Base-by-base conservation (phyloP, 371 early-diverging fungal genomes). In the Funneliformis caledonium region DNA sequence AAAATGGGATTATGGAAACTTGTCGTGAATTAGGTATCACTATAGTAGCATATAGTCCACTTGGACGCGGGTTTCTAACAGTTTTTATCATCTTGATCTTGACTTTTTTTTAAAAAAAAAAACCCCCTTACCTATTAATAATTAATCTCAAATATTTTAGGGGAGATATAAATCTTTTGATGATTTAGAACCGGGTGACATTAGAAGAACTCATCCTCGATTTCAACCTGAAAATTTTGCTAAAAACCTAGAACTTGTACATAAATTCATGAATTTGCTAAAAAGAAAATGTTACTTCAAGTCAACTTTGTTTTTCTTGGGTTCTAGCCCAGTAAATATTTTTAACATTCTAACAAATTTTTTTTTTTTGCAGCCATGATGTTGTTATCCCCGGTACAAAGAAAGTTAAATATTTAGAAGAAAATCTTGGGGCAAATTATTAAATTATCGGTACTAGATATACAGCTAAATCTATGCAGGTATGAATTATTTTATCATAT, bases 171-270 rank as follows among this genome's bases (percentile, higher is more conserved):
- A 26, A 65, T 33, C 65, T 14, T 73, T 85, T 50, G 88, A 88
- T 22, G 90, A 91, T 52, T 76, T 91, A 22, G 83, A 81, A 19
- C 81, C 65, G 3, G 82, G 82, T 52, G 92, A 91, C 76, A 86
- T 78, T 78, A 88, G 93, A 45, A 83, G 84, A n/a, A 61, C 59
- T 33, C 82, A 83, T 47, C 90, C 92, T 8, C 88, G 89, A 22
- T 91, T 89, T 82, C 65, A 83, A 64, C 82, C 82, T 1, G 90
- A 89, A 16, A 85, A 87, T 81, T 87, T 91, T 78, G 72, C 67
- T 1, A 86, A 88, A 80, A 91, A 91, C 80, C 81, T 91, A 31
- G 85, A 88, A 81, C 83, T 92, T 14, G 91, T 90, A 14, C 82
- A 88, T 42, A 86, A 37, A 82, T 91, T 33, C 78, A 84, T 19